Conservation (phyloP, 2,329 filamentous ascomycete species). For the Diplodia corticola region DNA sequence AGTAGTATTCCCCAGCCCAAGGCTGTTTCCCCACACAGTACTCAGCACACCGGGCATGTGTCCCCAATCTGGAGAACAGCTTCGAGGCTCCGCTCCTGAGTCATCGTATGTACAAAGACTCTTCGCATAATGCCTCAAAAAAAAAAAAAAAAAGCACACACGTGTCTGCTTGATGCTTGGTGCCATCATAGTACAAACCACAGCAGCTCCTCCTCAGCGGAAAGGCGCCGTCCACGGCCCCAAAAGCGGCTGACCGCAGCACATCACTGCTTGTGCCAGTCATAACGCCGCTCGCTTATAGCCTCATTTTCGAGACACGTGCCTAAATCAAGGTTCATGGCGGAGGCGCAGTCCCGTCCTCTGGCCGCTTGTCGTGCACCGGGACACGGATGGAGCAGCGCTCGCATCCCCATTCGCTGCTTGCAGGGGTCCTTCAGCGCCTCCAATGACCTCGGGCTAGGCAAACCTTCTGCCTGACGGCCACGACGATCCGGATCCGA, state of each 20-base stretch:
- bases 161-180: not conserved
- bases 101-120: not conserved
- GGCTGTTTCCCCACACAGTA: not conserved
- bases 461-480: constrained; percentile 9
- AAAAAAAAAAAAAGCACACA: not conserved
- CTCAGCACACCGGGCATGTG: not conserved
- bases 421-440: not conserved
- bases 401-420: not conserved
- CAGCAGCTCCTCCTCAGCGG: not conserved
- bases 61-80: not conserved
- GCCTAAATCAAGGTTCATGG: not conserved
- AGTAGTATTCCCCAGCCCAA: constrained; percentile 2
- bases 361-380: not conserved
- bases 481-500: constrained; percentile 1
- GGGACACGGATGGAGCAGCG: not conserved
- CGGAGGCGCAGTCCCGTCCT: constrained; percentile 10
- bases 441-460: not conserved
- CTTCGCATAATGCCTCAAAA: not conserved
- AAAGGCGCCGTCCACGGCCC: not conserved
- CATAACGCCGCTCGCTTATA: not conserved
- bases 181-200: not conserved
- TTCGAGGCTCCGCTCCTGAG: not conserved
- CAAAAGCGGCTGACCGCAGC: constrained; percentile 13
- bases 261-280: not conserved
- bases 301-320: not conserved